Base-by-base conservation (phyloP, 495 filamentous ascomycete genomes). In the Stereocaulon alpinum region DNA sequence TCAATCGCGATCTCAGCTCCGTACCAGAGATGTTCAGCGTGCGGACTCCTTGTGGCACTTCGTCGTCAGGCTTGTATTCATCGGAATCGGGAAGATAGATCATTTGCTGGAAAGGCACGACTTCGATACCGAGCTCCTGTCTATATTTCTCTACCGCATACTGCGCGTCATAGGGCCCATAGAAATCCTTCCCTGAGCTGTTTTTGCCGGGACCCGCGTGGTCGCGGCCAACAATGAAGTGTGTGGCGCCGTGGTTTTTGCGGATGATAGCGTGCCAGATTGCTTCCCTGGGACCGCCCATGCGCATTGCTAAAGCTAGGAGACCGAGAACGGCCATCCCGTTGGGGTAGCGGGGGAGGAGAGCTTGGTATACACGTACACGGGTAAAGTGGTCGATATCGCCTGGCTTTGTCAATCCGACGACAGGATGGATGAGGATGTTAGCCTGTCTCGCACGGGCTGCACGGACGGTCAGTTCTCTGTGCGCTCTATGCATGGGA, bases 261-360 rank as follows among this genome's bases (percentile, higher is more conserved):
- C 93, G 90, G 80, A 98, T 98, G 68, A 98, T 97, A 63, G 93
- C 93, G 79, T 98, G 93, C 93, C 93, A 98, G 76, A 98, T 91
- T 63, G 93, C 93, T 79, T 98, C 93, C 64, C 93, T 88, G 53
- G 93, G 93, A 65, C 93, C 93, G 66, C 91, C 93, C 93, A 98
- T 98, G 69, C 93, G 88, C 93, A 98, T 98, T 62, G 93, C 93
- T 54, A 98, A 79, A 47, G 91, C 91, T 4, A 98, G 81, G 41
- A 98, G 88, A 76, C 91, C 93, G 63, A 98, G 86, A 44, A 95
- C 91, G 59, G 93, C 93, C 93, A 98, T 98, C 64, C 93, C 93
- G 72, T 97, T 98, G 69, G 93, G 93, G 77, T 98, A 98, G 67
- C 94, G 85, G 61, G 93, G 93, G 40, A 98, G 85, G 37, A 98